Percentiles rank a stretch among this genome's conserved stretches.
Evolutionary conservation across 768 basidiomycete genomes (phyloP).

Genomic region (Psilocybe subaeruginosa): DNA sequence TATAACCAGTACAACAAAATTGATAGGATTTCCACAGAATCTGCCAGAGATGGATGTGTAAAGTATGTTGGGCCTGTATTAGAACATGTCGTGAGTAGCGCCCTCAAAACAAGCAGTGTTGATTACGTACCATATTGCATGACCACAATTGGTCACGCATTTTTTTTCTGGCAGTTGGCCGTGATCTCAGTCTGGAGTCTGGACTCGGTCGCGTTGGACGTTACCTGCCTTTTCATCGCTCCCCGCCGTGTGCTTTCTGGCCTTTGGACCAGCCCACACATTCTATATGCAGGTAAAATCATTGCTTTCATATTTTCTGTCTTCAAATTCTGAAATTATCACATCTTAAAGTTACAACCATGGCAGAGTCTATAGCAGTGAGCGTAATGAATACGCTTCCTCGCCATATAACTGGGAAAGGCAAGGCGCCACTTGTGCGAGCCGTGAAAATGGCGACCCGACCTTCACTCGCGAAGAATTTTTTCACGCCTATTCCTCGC

Average conservation of each 20-base stretch:
- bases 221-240: neutral
- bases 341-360: neutral
- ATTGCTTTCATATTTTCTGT: neutral
- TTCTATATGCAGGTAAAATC: conserved; percentile 2
- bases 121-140: neutral
- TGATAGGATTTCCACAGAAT: neutral
- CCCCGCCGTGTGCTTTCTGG: neutral
- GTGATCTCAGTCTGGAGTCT: neutral
- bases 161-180: conserved; percentile 2
- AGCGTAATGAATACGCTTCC: conserved; percentile 53
- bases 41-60: neutral
- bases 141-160: conserved; percentile 1
- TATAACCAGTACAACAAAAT: neutral
- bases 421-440: conserved; percentile 13
- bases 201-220: neutral
- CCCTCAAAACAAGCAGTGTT: neutral
- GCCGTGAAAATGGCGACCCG: conserved; percentile 18
- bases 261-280: neutral
- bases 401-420: conserved; percentile 29
- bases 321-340: neutral
- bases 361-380: conserved; percentile 40
- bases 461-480: conserved; percentile 42
- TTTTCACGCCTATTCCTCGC: conserved; percentile 58
- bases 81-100: neutral
- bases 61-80: neutral